Base-by-base conservation (phyloP, 345 rosid genomes). In the Euphorbia pulcherrima region DNA sequence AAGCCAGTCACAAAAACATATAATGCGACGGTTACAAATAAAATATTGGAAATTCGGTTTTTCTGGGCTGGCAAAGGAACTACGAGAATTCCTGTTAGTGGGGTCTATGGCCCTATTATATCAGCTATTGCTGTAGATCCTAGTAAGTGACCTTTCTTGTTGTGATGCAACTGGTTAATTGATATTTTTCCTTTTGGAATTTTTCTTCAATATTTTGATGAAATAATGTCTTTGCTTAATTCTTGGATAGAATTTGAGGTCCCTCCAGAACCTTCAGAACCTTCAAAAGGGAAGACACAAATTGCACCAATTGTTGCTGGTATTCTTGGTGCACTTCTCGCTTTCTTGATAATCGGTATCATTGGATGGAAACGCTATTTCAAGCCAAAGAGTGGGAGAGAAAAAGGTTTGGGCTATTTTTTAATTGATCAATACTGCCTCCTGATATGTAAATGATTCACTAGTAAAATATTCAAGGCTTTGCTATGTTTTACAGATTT, bases 191-290 rank as follows among this genome's bases (percentile, higher is more conserved):
- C n/a, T n/a, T n/a, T n/a, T n/a, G n/a, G n/a, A n/a, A n/a, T n/a
- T n/a, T n/a, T n/a, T n/a, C n/a, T n/a, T n/a, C n/a, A n/a, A n/a
- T n/a, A n/a, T n/a, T n/a, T n/a, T n/a, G n/a, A n/a, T n/a, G n/a
- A n/a, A n/a, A n/a, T n/a, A n/a, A n/a, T n/a, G n/a, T n/a, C n/a
- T n/a, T n/a, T n/a, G n/a, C n/a, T n/a, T n/a, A n/a, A n/a, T n/a
- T n/a, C n/a, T 44, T 67, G 72, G 24, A 65, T 75, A 80, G 83
- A 64, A 35, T 80, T 70, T 28, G 53, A 63, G 7, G 66, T 56
- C 56, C 69, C 35, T 9, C n/a, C n/a, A n/a, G n/a, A n/a, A n/a
- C n/a, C n/a, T n/a, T 68, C 48, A n/a, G 61, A 16, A 28, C 63
- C 58, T 2, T 8, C n/a, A n/a, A n/a, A n/a, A n/a, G n/a, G 52